phyloP scores from a whole-genome alignment of 495 filamentous ascomycete genomes.

The Podospora pseudocomata region DNA sequence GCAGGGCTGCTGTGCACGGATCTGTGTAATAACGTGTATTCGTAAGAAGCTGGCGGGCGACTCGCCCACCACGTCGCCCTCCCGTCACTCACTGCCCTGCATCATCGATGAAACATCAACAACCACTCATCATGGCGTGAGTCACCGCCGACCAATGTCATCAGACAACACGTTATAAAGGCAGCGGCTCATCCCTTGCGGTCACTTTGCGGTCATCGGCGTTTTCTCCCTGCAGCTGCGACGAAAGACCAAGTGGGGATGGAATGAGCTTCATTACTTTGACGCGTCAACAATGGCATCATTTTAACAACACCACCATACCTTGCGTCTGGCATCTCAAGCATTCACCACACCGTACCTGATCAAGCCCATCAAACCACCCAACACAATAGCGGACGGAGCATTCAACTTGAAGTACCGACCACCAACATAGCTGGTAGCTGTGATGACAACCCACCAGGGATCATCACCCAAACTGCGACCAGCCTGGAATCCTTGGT shows the following conservation, averaged over 20 bases:
- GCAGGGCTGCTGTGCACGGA: too few species aligned
- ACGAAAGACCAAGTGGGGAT: neutral
- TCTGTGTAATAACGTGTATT: too few species aligned
- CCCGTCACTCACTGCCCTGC: neutral
- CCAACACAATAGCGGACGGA: constrained; percentile 60
- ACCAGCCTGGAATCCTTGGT: constrained; percentile 50
- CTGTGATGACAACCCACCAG: constrained; percentile 72
- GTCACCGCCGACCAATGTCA: neutral
- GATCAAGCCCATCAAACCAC: constrained; percentile 60
- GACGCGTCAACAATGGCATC: neutral
- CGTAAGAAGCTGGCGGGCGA: neutral
- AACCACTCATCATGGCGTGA: neutral
- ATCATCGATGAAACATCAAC: neutral
- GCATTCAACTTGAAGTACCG: constrained; percentile 60
- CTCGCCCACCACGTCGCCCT: neutral
- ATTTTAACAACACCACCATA: too few species aligned
- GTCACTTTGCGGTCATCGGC: neutral
- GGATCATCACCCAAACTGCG: constrained; percentile 60
- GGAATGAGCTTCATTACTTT: neutral
- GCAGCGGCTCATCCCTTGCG: neutral
- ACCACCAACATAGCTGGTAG: constrained; percentile 59
- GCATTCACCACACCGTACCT: constrained; percentile 57
- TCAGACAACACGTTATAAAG: neutral
- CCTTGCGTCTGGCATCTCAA: constrained; percentile 1
- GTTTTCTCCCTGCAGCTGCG: neutral